Evolutionary conservation across 1,284 basidiomycete genomes (phyloP).

Genomic region (Papiliotrema terrestris): DNA sequence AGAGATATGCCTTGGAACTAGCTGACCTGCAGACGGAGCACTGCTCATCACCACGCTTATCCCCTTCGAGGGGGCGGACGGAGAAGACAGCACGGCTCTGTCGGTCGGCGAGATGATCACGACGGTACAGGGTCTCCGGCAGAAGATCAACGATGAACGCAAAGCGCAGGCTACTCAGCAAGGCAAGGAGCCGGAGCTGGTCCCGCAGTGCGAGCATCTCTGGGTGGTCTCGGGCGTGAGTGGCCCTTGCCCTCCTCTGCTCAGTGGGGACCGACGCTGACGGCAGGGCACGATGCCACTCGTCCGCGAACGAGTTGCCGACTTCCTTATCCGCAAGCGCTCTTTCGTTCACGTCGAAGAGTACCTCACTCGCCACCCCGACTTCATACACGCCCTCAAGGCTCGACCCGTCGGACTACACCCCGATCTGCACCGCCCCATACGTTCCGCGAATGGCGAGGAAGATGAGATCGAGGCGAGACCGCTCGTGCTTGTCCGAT

Average conservation of each 20-base stretch:
- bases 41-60: conserved; percentile 47
- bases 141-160: conserved; percentile 34
- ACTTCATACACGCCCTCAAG: conserved; percentile 38
- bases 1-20: neutral
- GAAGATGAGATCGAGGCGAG: conserved; percentile 17
- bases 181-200: conserved; percentile 18
- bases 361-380: conserved; percentile 47
- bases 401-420: conserved; percentile 44
- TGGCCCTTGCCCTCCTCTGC: neutral
- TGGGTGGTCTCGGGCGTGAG: conserved; percentile 47
- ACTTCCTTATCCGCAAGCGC: conserved; percentile 44
- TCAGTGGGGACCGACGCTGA: neutral
- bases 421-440: conserved; percentile 35
- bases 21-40: conserved; percentile 32
- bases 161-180: conserved; percentile 9
- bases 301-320: conserved; percentile 43
- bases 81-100: conserved; percentile 45
- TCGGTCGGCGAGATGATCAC: conserved; percentile 48
- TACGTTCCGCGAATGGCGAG: conserved; percentile 9
- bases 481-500: conserved; percentile 44
- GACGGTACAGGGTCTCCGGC: conserved; percentile 37
- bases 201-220: conserved; percentile 46
- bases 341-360: conserved; percentile 48
- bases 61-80: conserved; percentile 49
- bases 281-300: conserved; percentile 39